Base-by-base conservation (phyloP, 805 yeast genomes). In the Hagleromyces aurorensis region DNA sequence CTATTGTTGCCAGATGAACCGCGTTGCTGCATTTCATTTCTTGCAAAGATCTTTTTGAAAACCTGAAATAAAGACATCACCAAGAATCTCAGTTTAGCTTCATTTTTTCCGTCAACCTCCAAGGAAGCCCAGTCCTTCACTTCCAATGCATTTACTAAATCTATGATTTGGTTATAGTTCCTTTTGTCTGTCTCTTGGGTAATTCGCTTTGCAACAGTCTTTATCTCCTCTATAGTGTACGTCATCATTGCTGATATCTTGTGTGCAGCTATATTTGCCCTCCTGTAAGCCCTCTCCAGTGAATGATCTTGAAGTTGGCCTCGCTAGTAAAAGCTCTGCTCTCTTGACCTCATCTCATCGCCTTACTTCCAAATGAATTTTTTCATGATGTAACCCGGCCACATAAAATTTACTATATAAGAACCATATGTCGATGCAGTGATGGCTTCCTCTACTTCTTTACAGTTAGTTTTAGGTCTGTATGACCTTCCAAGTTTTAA, bases 401-500 rank as follows among this genome's bases (percentile, higher is more conserved):
- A 7, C 15, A 9, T 13, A 27, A 10, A 23, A 6, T n/a, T n/a
- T n/a, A n/a, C n/a, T n/a, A n/a, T n/a, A n/a, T n/a, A n/a, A n/a
- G n/a, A n/a, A n/a, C n/a, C n/a, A n/a, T n/a, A n/a, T n/a, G n/a
- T n/a, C n/a, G n/a, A n/a, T n/a, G n/a, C n/a, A n/a, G n/a, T n/a
- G n/a, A n/a, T n/a, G n/a, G n/a, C n/a, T n/a, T n/a, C n/a, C n/a
- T 18, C 23, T 12, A 11, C 6, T 18, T 19, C 24, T 21, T 14
- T 16, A 21, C 15, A 19, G 7, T n/a, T 16, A 4, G 12, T 13
- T 9, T 25, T 20, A 13, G 20, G 12, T 13, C 13, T 13, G 4
- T 16, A 52, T 53, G 57, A 52, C 58, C 61, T 54, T 55, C 59
- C 61, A 54, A 55, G 59, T 54, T 55, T 52, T 44, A 45, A 49